A percentile compares a stretch with the other conserved stretches of the same genome.
Evolutionary conservation across 169 alveolate genomes (phyloP).

Genomic region (Cyclospora cayetanensis): DNA sequence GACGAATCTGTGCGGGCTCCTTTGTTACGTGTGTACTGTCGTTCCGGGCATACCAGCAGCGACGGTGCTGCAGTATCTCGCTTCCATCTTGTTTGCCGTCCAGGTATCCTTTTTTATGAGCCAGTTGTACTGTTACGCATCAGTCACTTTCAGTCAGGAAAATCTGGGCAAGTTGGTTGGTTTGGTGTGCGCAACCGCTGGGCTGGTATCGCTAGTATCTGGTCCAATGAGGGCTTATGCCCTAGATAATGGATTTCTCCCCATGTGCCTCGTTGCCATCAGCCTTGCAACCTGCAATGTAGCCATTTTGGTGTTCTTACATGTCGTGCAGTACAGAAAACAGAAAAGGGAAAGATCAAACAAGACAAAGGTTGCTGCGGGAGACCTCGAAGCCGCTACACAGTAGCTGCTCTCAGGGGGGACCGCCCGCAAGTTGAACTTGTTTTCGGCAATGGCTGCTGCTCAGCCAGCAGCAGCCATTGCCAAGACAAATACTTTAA

Average conservation of each 20-base stretch:
- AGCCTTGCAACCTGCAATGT: background rate
- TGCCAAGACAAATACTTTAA: no score
- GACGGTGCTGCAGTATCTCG: background rate
- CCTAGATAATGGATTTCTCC: conserved; percentile 3
- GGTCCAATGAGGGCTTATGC: conserved; percentile 13
- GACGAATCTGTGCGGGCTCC: background rate
- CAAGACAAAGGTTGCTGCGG: background rate
- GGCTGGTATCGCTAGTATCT: conserved; percentile 10
- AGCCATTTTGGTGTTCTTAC: conserved; percentile 1
- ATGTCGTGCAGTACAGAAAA: background rate
- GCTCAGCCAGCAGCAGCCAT: no score
- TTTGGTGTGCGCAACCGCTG: conserved; percentile 34
- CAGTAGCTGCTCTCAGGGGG: no score
- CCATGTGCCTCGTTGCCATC: background rate
- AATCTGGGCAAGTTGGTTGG: conserved; percentile 48
- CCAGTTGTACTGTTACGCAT: conserved; percentile 33
- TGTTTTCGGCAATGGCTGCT: no score
- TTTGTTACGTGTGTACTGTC: conserved; percentile 22
- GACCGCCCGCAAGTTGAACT: no score
- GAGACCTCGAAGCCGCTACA: no score
- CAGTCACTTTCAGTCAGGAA: conserved; percentile 25
- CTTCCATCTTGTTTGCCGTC: conserved; percentile 4
- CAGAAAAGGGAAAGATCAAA: background rate
- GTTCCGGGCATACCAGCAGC: conserved; percentile 57
- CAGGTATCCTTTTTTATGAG: conserved; percentile 37